phyloP scores from a whole-genome alignment of 2,329 filamentous ascomycete genomes.

The Sporothrix curviconia region DNA sequence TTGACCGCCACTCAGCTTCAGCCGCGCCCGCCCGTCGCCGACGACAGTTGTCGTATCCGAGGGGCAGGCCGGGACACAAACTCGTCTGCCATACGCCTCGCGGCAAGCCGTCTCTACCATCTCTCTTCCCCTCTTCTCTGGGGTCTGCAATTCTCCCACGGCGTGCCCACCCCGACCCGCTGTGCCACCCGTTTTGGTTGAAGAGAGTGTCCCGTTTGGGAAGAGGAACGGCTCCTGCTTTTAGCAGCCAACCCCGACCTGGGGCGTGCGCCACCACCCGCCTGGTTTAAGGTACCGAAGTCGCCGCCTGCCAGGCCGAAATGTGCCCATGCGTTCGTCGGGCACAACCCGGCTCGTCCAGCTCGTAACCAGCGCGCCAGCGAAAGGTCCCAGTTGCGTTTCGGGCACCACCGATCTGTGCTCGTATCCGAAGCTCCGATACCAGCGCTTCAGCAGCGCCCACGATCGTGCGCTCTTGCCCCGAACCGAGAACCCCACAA shows the following conservation, averaged over 20 bases:
- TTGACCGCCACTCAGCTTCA: constrained; percentile 69
- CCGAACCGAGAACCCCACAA: constrained; percentile 74
- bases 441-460: constrained; percentile 66
- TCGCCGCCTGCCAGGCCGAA: constrained; percentile 20
- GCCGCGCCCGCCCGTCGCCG: constrained; percentile 73
- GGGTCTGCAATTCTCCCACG: constrained; percentile 31
- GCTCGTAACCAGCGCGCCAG: too few species aligned
- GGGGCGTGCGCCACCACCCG: constrained; percentile 45
- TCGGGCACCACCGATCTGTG: too few species aligned
- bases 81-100: constrained; percentile 63
- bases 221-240: constrained; percentile 39
- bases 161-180: constrained; percentile 40
- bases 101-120: constrained; percentile 58
- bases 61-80: constrained; percentile 59
- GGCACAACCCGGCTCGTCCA: constrained; percentile 27
- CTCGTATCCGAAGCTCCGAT: too few species aligned
- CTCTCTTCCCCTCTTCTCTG: constrained; percentile 41
- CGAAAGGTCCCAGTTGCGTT: too few species aligned
- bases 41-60: constrained; percentile 67
- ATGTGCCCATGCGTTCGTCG: constrained; percentile 15
- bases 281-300: constrained; percentile 51
- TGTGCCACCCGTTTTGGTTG: constrained; percentile 48
- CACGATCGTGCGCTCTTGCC: constrained; percentile 77
- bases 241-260: constrained; percentile 41
- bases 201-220: constrained; percentile 42